These are phyloP conservation scores for Juncus inflexus DNA, from an alignment of 176 grass and related monocot species.

Conservation along the genomic window DNA sequence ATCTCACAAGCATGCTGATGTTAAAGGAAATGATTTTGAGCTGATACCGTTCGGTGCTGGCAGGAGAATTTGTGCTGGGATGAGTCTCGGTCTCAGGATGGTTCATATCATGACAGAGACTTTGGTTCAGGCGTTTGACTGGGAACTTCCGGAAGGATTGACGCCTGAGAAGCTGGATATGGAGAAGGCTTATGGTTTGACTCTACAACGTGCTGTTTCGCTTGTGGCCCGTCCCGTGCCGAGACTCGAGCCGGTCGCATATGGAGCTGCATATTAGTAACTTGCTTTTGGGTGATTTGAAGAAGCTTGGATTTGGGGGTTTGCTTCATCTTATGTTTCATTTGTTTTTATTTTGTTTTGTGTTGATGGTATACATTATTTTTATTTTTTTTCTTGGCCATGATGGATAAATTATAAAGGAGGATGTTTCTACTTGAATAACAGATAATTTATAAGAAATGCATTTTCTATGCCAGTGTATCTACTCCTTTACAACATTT, in stretches of 20 bases:
- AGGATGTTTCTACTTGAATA: too few relatives aligned
- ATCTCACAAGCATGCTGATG: conserved; percentile 19
- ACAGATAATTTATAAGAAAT: too few relatives aligned
- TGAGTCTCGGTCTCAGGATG: conserved; percentile 52
- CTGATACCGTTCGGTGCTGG: conserved; percentile 64
- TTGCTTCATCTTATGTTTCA: too few relatives aligned
- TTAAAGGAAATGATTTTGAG: conserved; percentile 44
- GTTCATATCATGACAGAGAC: conserved; percentile 41
- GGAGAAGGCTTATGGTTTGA: conserved; percentile 50
- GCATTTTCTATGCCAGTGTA: too few relatives aligned
- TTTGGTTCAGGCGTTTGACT: conserved; percentile 49
- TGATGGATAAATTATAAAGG: too few relatives aligned
- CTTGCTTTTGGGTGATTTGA: neutral
- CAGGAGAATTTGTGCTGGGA: conserved; percentile 51
- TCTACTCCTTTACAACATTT: too few relatives aligned
- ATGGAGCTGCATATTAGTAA: conserved; percentile 18
- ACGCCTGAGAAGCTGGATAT: conserved; percentile 43
- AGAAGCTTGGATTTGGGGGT: too few relatives aligned
- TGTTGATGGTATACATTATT: too few relatives aligned
- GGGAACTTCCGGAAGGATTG: conserved; percentile 28
- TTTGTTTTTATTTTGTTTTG: too few relatives aligned
- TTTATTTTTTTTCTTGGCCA: too few relatives aligned
- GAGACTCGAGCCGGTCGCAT: conserved; percentile 35
- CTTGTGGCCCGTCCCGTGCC: conserved; percentile 35
- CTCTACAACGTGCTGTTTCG: conserved; percentile 40